phyloP scores from a whole-genome alignment of 75 land plant genomes.

The Pinus albicaulis region DNA sequence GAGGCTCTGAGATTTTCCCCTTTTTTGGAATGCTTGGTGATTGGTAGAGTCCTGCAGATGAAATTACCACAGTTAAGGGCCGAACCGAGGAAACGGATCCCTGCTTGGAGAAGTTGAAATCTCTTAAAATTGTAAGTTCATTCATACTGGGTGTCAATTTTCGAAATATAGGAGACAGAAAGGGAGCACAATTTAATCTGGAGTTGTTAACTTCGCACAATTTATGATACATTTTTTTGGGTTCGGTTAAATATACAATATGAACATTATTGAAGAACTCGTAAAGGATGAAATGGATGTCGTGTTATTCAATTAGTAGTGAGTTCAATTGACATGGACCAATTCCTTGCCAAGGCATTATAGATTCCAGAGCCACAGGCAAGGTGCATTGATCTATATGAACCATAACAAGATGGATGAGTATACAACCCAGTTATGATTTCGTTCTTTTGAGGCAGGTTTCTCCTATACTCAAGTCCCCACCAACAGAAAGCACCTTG shows the following conservation, averaged over 20 bases:
- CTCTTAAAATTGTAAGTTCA: constrained; percentile 58
- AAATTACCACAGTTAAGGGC: constrained; percentile 64
- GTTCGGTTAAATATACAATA: background rate
- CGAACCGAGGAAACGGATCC: constrained; percentile 56
- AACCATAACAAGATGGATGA: background rate
- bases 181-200: background rate
- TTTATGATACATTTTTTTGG: background rate
- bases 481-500: constrained; percentile 49
- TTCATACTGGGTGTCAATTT: background rate
- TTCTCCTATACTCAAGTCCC: constrained; percentile 49
- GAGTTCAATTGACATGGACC: background rate
- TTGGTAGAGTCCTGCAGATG: constrained; percentile 26
- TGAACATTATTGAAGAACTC: background rate
- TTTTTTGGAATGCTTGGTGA: background rate
- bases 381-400: background rate
- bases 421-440: background rate
- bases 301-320: background rate
- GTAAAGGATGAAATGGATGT: background rate
- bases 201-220: background rate
- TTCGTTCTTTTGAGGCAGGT: constrained; percentile 18
- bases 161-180: background rate
- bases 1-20: too few relatives aligned
- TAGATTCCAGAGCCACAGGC: background rate
- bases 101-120: constrained; percentile 42
- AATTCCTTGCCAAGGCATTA: background rate